Evolutionary conservation across 2,329 filamentous ascomycete species (phyloP).

Genomic region (Penicillium aurantiogriseum): DNA sequence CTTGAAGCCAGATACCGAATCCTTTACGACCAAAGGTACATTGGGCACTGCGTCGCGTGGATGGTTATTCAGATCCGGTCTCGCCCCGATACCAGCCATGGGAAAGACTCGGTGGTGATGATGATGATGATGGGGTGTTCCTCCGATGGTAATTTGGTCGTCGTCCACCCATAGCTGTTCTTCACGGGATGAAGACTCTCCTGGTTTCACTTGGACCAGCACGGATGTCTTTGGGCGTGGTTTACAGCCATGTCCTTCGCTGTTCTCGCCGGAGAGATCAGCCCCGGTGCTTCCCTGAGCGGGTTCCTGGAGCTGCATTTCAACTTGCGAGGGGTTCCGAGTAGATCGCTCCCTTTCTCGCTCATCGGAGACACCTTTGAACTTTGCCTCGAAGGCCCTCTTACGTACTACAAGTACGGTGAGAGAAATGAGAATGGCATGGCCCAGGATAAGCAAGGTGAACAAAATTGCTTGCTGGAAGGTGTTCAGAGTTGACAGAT

Average conservation of each 20-base stretch:
- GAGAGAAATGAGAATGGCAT: conserved; percentile 65
- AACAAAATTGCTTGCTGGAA: conserved; percentile 68
- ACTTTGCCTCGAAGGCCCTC: conserved; percentile 61
- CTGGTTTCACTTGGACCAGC: not conserved
- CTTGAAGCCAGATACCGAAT: conserved; percentile 22
- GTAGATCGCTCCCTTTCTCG: conserved; percentile 16
- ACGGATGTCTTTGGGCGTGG: conserved; percentile 3
- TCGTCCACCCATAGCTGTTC: conserved; percentile 31
- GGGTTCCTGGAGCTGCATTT: conserved; percentile 1
- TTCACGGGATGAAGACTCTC: conserved; percentile 3
- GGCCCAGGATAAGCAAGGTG: conserved; percentile 64
- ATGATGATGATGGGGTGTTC: conserved; percentile 17
- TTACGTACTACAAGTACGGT: conserved; percentile 62
- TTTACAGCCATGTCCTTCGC: not conserved
- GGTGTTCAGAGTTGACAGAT: conserved; percentile 60
- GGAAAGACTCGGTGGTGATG: conserved; percentile 33
- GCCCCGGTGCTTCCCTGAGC: not conserved
- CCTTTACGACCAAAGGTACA: conserved; percentile 17
- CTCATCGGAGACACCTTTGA: conserved; percentile 52
- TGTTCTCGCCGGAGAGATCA: not conserved
- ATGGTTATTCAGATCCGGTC: conserved; percentile 36
- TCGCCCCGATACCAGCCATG: conserved; percentile 38
- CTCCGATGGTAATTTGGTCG: conserved; percentile 30
- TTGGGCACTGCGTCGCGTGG: conserved; percentile 30
- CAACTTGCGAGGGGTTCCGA: conserved; percentile 12